Conservation (phyloP, 441 rosid species). For the Eruca vesicaria region DNA sequence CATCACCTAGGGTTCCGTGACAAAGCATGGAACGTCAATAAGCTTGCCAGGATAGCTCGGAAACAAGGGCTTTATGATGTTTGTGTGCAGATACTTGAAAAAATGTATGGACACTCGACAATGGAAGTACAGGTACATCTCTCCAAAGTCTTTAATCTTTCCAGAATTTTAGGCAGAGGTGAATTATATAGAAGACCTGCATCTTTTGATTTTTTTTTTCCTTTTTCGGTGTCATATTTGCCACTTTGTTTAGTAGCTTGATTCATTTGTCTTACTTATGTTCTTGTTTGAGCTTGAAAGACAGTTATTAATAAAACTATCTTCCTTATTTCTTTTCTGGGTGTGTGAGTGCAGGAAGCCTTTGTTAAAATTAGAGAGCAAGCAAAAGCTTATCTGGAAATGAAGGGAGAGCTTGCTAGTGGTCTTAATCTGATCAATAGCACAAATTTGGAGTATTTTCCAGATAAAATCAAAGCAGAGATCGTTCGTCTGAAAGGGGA, state of each 20-base stretch:
- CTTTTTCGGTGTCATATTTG: not conserved
- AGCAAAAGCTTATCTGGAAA: slow-evolving; percentile 94
- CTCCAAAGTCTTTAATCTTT: not conserved
- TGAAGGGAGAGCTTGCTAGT: slow-evolving; percentile 92
- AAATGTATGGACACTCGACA: slow-evolving; percentile 98
- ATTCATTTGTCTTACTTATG: not conserved
- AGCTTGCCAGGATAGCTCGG: slow-evolving; percentile 96
- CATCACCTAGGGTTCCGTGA: slow-evolving; percentile 99
- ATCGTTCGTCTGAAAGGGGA: slow-evolving; percentile 89
- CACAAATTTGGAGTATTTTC: slow-evolving; percentile 94
- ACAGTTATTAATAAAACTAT: not conserved
- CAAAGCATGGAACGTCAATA: slow-evolving; percentile 99
- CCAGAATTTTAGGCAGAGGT: not conserved
- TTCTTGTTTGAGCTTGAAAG: slow-evolving; percentile 10
- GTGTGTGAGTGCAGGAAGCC: slow-evolving; percentile 72
- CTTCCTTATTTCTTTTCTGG: slow-evolving; percentile 28
- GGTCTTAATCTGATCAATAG: slow-evolving; percentile 92
- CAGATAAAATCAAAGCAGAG: slow-evolving; percentile 88
- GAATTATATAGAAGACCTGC: not conserved
- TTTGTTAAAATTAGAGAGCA: slow-evolving; percentile 99
- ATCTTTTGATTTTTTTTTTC: not conserved
- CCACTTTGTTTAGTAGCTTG: not conserved
- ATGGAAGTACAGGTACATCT: slow-evolving; percentile 97
- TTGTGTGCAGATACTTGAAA: slow-evolving; percentile 85
- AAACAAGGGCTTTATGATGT: slow-evolving; percentile 98